A percentile compares a stretch with the other conserved stretches of the same genome.
phyloP scores from a whole-genome alignment of 108 stramenopile genomes.

The Aurantiochytrium sp. region DNA sequence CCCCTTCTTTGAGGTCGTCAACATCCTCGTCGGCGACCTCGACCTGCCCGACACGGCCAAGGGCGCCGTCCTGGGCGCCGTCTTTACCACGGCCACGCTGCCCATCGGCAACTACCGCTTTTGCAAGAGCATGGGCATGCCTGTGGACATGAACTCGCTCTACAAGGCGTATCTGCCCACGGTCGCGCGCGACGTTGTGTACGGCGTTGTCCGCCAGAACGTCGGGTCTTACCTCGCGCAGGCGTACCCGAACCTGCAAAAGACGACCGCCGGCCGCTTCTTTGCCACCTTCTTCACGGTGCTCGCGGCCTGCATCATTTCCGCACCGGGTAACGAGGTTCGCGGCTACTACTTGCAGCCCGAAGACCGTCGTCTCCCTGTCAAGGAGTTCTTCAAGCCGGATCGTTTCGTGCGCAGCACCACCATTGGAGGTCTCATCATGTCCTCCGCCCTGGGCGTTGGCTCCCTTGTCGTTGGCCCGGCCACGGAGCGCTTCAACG shows the following conservation, averaged over 20 bases:
- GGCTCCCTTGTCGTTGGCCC: not conserved
- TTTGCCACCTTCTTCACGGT: not conserved
- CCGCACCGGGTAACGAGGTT: not conserved
- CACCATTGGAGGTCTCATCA: not conserved
- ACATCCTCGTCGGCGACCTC: conserved; percentile 3
- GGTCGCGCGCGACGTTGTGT: not conserved
- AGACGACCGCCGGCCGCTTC: not conserved
- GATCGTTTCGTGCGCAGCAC: not conserved
- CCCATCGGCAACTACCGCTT: conserved; percentile 11
- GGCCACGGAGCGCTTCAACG: conserved; percentile 14
- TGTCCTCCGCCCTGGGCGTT: not conserved
- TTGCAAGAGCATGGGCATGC: not conserved
- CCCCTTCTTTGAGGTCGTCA: conserved; percentile 17
- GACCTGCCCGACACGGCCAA: conserved; percentile 1
- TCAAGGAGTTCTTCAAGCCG: conserved; percentile 18
- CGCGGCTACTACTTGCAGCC: conserved; percentile 20
- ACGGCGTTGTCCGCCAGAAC: not conserved
- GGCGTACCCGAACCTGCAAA: not conserved
- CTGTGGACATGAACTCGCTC: not conserved
- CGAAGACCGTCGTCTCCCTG: not conserved
- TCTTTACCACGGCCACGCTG: conserved; percentile 2
- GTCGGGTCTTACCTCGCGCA: not conserved
- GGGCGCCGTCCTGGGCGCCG: not conserved
- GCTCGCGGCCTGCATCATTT: not conserved
- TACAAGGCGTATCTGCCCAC: conserved; percentile 20